Evolutionary conservation across 2,329 filamentous ascomycete genomes (phyloP), one percentile per base, ranked within the genome.

Genomic region (Neopestalotiopsis sp.): DNA sequence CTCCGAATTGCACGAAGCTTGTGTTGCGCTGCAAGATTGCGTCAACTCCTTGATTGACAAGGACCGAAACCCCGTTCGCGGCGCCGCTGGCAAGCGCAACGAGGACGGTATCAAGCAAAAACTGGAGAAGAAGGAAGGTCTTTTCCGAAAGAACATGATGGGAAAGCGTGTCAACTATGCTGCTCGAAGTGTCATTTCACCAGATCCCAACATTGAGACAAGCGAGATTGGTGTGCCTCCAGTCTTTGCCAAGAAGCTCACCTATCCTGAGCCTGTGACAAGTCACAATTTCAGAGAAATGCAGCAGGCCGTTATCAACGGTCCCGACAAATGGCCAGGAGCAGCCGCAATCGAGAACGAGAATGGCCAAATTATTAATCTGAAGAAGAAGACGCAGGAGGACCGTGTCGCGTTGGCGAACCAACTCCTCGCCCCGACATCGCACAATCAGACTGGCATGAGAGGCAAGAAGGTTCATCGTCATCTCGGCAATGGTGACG

Each of bases 151-250:
- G n/a, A n/a, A n/a, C n/a, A n/a, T n/a, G n/a, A n/a, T n/a, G n/a
- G n/a, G n/a, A n/a, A n/a, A n/a, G n/a, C n/a, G n/a, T n/a, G n/a
- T n/a, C 83, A 98, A 99, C 81, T 98, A 96, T 79, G 96, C 96
- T 64, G 96, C 96, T 49, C 92, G 96, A 79, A 97, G 93, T 87
- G 96, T 99, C 79, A 99, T 99, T 75, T 98, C 95, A 10, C 96
- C 96, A 0, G 96, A 99, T 78, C 96, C 96, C 2, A 99, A 98
- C 77, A 97, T 99, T 76, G 96, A 99, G 81, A 98, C 96, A 20
- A 98, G 97, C 80, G 96, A 99, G 82, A 98, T 99, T 73, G 96
- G 96, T 79, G 95, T 99, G 2, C 96, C 96, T 20, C 94, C 95
- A n/a, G 96, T 98, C 14, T 99, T 99, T 80, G 96, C 96, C 1